These are phyloP conservation scores for Corrigiola litoralis DNA, from an alignment of 179 eudicot species.

Conservation along the genomic window DNA sequence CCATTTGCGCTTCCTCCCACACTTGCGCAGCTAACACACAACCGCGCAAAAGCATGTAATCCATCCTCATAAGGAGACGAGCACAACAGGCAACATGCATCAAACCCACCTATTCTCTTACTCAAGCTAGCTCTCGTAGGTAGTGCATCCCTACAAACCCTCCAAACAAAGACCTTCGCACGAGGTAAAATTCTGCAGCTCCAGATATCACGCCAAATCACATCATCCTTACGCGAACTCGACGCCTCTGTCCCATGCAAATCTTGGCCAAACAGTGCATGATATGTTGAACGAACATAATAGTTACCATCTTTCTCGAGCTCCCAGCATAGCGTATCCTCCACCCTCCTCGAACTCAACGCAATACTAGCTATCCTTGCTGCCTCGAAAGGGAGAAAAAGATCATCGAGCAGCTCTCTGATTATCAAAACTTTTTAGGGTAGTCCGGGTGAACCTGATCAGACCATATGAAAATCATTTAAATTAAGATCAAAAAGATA, in stretches of 20 bases:
- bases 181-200: not conserved
- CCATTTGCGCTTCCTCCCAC: too few relatives aligned
- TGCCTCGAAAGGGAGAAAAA: not conserved
- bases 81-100: too few relatives aligned
- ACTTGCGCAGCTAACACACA: too few relatives aligned
- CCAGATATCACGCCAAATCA: not conserved
- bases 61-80: too few relatives aligned
- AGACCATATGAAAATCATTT: too few relatives aligned
- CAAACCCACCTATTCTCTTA: rapidly evolving
- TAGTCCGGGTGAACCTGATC: too few relatives aligned
- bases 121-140: not conserved
- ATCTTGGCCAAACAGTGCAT: not conserved
- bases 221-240: not conserved
- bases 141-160: not conserved
- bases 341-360: not conserved
- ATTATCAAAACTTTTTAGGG: too few relatives aligned
- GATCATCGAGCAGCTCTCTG: not conserved
- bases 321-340: not conserved
- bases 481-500: too few relatives aligned
- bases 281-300: not conserved
- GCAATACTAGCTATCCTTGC: not conserved
- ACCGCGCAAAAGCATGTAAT: too few relatives aligned
- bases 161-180: not conserved
- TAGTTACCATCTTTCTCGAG: not conserved
- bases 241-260: not conserved